These are phyloP conservation scores for Miamiensis avidus DNA, from an alignment of 169 alveolate genomes.

Conservation along the genomic window DNA sequence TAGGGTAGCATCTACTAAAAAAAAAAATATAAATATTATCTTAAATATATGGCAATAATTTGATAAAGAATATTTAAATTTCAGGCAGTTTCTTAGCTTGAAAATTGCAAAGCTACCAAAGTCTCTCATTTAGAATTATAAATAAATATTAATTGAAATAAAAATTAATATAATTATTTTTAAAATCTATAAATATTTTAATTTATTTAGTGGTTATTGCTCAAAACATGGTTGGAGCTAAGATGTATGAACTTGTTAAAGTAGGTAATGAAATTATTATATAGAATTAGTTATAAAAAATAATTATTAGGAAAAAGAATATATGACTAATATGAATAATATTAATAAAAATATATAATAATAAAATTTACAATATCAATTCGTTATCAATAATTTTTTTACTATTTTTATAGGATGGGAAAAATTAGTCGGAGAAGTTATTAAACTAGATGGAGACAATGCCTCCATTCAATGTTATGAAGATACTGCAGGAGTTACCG, in stretches of 20 bases:
- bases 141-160: neutral
- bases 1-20: constrained; percentile 1
- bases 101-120: no score
- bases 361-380: neutral
- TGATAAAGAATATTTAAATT: no score
- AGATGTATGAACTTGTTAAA: constrained; percentile 97
- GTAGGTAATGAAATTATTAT: constrained; percentile 41
- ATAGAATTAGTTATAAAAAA: neutral
- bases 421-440: constrained; percentile 97
- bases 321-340: no score
- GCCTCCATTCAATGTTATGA: constrained; percentile 98
- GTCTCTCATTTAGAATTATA: no score
- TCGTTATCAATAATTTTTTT: neutral
- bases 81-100: no score
- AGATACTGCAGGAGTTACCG: constrained; percentile 98
- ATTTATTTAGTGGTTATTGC: constrained; percentile 94
- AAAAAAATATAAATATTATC: no score
- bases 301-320: no score
- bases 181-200: neutral
- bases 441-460: constrained; percentile 96
- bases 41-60: no score
- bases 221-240: constrained; percentile 98
- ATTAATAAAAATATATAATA: neutral
- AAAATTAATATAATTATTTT: neutral
- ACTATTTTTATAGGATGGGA: constrained; percentile 91